Base-by-base conservation (phyloP, 2,329 filamentous ascomycete species). In the Sporothrix pallida region DNA sequence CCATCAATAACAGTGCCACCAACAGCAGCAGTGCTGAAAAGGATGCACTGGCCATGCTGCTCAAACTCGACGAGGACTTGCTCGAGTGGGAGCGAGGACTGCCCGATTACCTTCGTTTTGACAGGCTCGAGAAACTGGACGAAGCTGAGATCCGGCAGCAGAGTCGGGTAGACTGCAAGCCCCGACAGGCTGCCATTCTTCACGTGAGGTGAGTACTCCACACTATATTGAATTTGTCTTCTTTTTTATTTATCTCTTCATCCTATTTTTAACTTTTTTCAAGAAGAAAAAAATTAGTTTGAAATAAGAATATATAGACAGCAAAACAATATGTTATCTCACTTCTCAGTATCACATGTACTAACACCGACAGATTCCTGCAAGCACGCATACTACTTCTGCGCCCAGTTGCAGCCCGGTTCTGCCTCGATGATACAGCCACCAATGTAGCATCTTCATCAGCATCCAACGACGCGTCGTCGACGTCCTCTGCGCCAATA, bases 51-150 rank as follows among this genome's bases (percentile, higher is more conserved):
- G n/a, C 54, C 8, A 58, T 58, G 54, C 54, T 58, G 6, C 54
- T 58, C 3, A 58, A 58, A n/a, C 54, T 58, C 2, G 54, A 58
- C 54, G 56, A 60, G 4, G 23, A 60, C 10, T 9, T 60, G 12
- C 56, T 60, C 8, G 56, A 31, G n/a, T 60, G 56, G 56, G 56
- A 60, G 56, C 26, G 56, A 7, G 56, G 56, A 20, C 23, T 60
- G 12, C 56, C 56, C 23, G 23, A 37, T 4, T 60, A 60, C 23
- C 56, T 60, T 4, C 23, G 56, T 1, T 60, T 31, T 37, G 56
- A 60, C 23, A 8, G 13, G 23, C 56, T 60, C 2, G 54, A 58
- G 8, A 23, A 58, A 10, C 56, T 60, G 5, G 23, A 60, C 23
- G 56, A 60, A 15, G 56, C 23, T 17, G 56, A 60, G 56, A 37